Base-by-base conservation (phyloP, 2,329 filamentous ascomycete species). In the Mycogone perniciosa region DNA sequence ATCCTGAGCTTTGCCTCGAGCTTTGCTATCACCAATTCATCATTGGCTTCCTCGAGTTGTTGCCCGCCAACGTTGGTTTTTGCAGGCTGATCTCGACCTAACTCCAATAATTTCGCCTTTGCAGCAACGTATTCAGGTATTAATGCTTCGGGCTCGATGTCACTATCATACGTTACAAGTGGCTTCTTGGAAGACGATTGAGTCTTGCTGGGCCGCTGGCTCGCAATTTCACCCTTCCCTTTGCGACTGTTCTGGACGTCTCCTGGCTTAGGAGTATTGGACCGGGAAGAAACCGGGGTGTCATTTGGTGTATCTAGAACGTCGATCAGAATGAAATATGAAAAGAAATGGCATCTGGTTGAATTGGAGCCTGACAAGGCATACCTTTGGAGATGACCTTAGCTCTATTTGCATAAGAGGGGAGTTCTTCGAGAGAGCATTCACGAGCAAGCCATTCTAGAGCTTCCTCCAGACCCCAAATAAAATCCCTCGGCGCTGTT, bases 361-460 rank as follows among this genome's bases (percentile, higher is more conserved):
- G 29, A 29, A 37, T 31, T 7, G 6, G 13, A 44, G 8, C 30
- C 11, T 31, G n/a, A 10, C 35, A 11, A 35, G 8, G 26, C 7
- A 46, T 60, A 67, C 71, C 70, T 64, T 72, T 79, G 2, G 60
- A 42, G 1, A 60, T 54, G 5, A 64, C 60, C 31, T 68, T 74
- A 10, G 61, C 58, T 55, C 60, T 68, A 31, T 54, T 58, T 37
- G 86, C 82, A 64, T 93, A 95, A 43, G 82, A 76, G 5, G 86
- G 86, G 34, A 92, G 74, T 59, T 91, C 85, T 1, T 83, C 79
- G 55, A 76, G 71, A 10, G 77, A 71, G 59, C 85, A 88, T 63
- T 93, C 81, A 57, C 88, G 74, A n/a, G 89, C 88, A 48, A 97
- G 77, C 89, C 90, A 96, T 60, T 96, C 89, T 20, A 99, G 67